Percentiles rank a stretch among this genome's conserved stretches.
phyloP scores from a whole-genome alignment of 495 filamentous ascomycete species.

The Penicillium salamii region DNA sequence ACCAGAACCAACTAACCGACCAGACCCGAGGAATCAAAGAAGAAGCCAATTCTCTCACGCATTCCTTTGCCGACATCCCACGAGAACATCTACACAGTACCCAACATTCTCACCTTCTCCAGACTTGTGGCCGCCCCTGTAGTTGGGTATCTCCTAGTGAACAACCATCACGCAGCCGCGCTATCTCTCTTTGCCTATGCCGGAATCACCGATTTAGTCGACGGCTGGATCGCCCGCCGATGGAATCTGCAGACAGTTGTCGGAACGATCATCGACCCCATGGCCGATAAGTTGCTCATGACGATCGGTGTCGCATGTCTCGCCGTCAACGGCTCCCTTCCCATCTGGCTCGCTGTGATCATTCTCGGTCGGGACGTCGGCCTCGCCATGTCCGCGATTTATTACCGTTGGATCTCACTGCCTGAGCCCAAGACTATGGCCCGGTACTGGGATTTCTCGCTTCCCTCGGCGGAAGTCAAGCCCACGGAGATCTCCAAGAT shows the following conservation, averaged over 20 bases:
- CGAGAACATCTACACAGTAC: conserved; percentile 95
- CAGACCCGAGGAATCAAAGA: conserved; percentile 19
- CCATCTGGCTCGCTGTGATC: conserved; percentile 79
- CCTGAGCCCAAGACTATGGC: conserved; percentile 88
- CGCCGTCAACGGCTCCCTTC: conserved; percentile 75
- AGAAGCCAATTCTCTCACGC: conserved; percentile 44
- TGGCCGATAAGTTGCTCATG: conserved; percentile 96
- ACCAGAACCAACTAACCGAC: neutral
- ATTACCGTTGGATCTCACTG: conserved; percentile 91
- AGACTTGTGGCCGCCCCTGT: conserved; percentile 80
- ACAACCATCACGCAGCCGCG: conserved; percentile 73
- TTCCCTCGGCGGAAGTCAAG: conserved; percentile 89
- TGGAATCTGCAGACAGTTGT: conserved; percentile 92
- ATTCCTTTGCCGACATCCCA: conserved; percentile 51
- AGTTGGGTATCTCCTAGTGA: conserved; percentile 85
- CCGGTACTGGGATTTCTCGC: conserved; percentile 96
- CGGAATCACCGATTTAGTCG: conserved; percentile 84
- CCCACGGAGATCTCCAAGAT: conserved; percentile 90
- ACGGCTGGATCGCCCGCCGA: conserved; percentile 85
- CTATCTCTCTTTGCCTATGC: conserved; percentile 88
- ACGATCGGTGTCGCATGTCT: conserved; percentile 81
- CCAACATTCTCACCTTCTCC: conserved; percentile 87
- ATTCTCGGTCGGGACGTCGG: conserved; percentile 88
- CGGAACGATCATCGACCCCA: conserved; percentile 93
- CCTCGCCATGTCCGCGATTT: conserved; percentile 86